phyloP scores from a whole-genome alignment of 2,329 filamentous ascomycete genomes.

The Ophiocordyceps camponoti-saundersi region DNA sequence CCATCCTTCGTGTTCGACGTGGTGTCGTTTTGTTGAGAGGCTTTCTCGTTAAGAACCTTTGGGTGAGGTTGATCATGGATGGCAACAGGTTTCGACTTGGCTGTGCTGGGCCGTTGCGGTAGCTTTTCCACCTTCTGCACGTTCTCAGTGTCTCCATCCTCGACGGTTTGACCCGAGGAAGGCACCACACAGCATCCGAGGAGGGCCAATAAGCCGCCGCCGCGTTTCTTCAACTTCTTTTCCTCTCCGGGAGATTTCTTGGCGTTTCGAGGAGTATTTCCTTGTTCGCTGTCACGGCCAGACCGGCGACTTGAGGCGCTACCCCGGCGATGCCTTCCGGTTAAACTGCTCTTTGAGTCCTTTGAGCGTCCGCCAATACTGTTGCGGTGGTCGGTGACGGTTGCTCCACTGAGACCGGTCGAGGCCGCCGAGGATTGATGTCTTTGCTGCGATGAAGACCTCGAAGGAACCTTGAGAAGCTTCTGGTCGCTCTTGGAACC shows the following conservation, averaged over 20 bases:
- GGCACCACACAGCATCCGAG: slow-evolving; percentile 51
- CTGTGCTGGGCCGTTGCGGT: slow-evolving; percentile 34
- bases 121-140: slow-evolving; percentile 42
- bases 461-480: slow-evolving; percentile 41
- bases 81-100: slow-evolving; percentile 34
- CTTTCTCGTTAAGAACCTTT: slow-evolving; percentile 31
- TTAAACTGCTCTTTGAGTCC: slow-evolving; percentile 47
- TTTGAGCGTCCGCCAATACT: slow-evolving; percentile 49
- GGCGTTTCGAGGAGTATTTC: slow-evolving; percentile 29
- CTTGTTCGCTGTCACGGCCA: slow-evolving; percentile 33
- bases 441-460: slow-evolving; percentile 42
- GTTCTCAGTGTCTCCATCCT: slow-evolving; percentile 32
- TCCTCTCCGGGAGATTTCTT: slow-evolving; percentile 29
- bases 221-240: slow-evolving; percentile 39
- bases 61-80: slow-evolving; percentile 30
- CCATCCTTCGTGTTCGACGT: slow-evolving; percentile 21
- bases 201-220: slow-evolving; percentile 38
- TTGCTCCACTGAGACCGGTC: slow-evolving; percentile 42
- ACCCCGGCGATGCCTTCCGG: slow-evolving; percentile 45
- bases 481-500: slow-evolving; percentile 31
- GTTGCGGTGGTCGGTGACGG: slow-evolving; percentile 40
- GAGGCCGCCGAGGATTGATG: slow-evolving; percentile 41
- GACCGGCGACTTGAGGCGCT: slow-evolving; percentile 51
- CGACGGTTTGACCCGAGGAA: slow-evolving; percentile 37
- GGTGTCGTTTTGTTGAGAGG: slow-evolving; percentile 16